Evolutionary conservation across 371 early-diverging fungal genomes (phyloP), one percentile per base, ranked within the genome.

Genomic region (Circinella umbellata): DNA sequence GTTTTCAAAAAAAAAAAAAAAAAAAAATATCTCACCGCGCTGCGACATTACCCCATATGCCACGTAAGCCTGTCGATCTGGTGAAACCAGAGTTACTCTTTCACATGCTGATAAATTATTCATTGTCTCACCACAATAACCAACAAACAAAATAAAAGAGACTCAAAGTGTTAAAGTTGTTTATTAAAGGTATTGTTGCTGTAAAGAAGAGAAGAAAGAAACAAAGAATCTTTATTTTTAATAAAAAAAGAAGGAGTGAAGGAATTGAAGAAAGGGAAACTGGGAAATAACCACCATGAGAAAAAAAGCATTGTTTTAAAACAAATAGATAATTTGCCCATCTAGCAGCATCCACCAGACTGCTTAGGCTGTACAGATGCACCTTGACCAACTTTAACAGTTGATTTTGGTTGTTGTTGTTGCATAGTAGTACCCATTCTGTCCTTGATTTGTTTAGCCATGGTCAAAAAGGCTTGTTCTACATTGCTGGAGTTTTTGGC

Each of bases 401-500:
- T 80, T 35, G 76, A 70, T 65, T 85, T 85, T 18, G 74, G 74
- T 61, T 78, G 76, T 59, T 80, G 72, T 34, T 73, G 71, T 34
- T 72, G 72, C 61, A 69, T 68, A 36, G 80, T 72, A 46, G 76
- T 73, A 27, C 84, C 85, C 76, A 82, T 77, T 70, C 76, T 91
- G 69, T 95, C 89, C 75, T 88, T 86, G 67, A 91, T 91, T 74
- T 91, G 94, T 85, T 91, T 91, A 15, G 98, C 98, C 89, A 98
- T 90, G 38, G 94, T 93, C 88, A 97, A 90, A 84, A 98, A 98
- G 20, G 96, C 95, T 78, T 94, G 94, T 84, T 98, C 98, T 20
- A 97, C 98, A 69, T 95, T 95, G 54, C 93, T 93, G 63, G 95
- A 92, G 55, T 91, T 88, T 85, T 98, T 98, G 69, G 98, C 98